A percentile compares a stretch with the other conserved stretches of the same genome.
Conservation (phyloP, 495 filamentous ascomycete genomes). For the Penicillium chermesinum region DNA sequence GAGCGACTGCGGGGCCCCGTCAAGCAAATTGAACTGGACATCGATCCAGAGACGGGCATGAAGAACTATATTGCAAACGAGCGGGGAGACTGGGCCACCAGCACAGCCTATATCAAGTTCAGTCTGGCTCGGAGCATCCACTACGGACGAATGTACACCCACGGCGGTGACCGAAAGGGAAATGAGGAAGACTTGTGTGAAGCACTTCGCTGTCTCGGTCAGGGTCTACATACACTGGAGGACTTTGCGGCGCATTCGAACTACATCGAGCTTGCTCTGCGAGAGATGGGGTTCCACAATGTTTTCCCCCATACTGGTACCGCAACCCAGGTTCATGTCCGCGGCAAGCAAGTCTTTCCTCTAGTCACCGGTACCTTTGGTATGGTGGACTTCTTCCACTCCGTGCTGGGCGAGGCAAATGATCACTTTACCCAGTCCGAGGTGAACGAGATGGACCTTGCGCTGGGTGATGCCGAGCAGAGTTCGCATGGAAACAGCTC, state of each 20-base stretch:
- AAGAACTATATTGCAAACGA: slow-evolving; percentile 99
- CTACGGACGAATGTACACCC: slow-evolving; percentile 79
- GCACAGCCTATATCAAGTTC: slow-evolving; percentile 80
- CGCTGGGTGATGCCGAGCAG: slow-evolving; percentile 57
- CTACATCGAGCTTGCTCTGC: slow-evolving; percentile 81
- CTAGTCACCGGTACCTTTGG: slow-evolving; percentile 89
- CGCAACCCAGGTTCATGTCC: slow-evolving; percentile 64
- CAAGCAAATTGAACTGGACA: slow-evolving; percentile 65
- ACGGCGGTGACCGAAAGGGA: slow-evolving; percentile 57
- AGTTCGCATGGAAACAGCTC: slow-evolving; percentile 40
- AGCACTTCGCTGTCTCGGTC: slow-evolving; percentile 81
- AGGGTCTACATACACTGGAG: slow-evolving; percentile 88
- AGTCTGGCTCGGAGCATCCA: slow-evolving; percentile 83
- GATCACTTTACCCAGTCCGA: slow-evolving; percentile 96
- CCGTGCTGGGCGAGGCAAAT: slow-evolving; percentile 89
- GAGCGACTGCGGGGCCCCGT: slow-evolving; percentile 76
- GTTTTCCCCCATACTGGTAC: slow-evolving; percentile 87
- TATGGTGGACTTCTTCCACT: slow-evolving; percentile 93
- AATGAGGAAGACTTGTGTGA: slow-evolving; percentile 85
- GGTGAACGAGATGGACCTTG: slow-evolving; percentile 80
- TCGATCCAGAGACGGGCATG: slow-evolving; percentile 86
- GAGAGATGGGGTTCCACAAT: slow-evolving; percentile 74
- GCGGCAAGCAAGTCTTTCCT: slow-evolving; percentile 72
- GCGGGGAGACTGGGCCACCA: slow-evolving; percentile 76
- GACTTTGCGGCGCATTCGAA: slow-evolving; percentile 96